Evolutionary conservation across 257 asterid genomes (phyloP).

Genomic region (Penstemon barbatus): DNA sequence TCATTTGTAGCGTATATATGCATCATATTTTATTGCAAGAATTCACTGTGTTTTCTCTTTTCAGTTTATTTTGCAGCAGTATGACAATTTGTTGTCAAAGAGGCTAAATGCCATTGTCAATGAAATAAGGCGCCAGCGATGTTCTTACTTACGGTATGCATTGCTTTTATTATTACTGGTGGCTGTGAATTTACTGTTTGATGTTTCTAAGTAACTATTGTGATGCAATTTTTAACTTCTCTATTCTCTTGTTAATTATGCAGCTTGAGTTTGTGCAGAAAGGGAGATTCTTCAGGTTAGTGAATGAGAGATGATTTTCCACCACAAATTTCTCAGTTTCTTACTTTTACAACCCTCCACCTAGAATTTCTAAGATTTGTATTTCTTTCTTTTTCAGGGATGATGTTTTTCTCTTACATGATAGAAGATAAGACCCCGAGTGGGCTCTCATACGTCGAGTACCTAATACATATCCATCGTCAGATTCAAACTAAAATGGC

Average conservation of each 20-base stretch:
- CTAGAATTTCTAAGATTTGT: not conserved
- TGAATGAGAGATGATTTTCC: conserved; percentile 11
- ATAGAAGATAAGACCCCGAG: conserved; percentile 80
- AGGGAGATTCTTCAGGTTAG: conserved; percentile 94
- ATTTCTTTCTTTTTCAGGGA: conserved; percentile 47
- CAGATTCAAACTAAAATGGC: conserved; percentile 95
- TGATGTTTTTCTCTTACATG: conserved; percentile 69
- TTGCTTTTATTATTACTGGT: conserved; percentile 9
- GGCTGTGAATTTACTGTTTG: conserved; percentile 1
- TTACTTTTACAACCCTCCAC: not conserved
- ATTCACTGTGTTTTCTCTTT: conserved; percentile 22
- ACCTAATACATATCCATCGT: conserved; percentile 86
- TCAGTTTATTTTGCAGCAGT: conserved; percentile 84
- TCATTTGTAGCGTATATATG: not conserved
- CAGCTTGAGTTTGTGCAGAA: conserved; percentile 91
- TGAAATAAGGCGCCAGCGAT: conserved; percentile 91
- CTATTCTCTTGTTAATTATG: conserved; percentile 28
- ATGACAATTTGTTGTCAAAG: conserved; percentile 81
- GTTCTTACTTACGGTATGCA: conserved; percentile 87
- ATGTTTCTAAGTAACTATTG: not conserved
- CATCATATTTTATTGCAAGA: not conserved
- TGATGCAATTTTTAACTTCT: conserved; percentile 14
- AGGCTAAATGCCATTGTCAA: conserved; percentile 81
- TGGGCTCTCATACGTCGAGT: conserved; percentile 89
- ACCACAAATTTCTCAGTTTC: not conserved